A percentile compares a stretch with the other conserved stretches of the same genome.
Evolutionary conservation across 2,329 filamentous ascomycete genomes (phyloP).

Genomic region (Pseudogymnoascus sp.): DNA sequence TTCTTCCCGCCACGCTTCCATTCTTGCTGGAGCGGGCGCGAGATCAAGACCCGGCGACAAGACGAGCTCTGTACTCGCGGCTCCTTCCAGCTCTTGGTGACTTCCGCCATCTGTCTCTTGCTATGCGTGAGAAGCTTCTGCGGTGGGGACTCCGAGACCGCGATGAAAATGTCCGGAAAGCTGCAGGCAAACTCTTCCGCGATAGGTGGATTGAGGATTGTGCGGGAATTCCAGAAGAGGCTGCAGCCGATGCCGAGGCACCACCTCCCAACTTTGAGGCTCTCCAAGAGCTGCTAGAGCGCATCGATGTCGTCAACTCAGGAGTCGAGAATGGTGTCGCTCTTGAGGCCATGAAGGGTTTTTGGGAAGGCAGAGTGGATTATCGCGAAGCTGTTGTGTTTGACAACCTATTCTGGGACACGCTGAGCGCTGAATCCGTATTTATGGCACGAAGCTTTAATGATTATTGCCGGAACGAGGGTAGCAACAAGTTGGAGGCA

Average conservation of each 20-base stretch:
- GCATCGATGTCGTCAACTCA: constrained; percentile 87
- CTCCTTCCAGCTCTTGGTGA: constrained; percentile 84
- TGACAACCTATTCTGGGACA: constrained; percentile 71
- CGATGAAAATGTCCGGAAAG: constrained; percentile 89
- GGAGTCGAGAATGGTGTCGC: constrained; percentile 85
- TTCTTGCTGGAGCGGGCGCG: constrained; percentile 85
- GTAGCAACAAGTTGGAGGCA: constrained; percentile 64
- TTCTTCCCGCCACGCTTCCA: constrained; percentile 72
- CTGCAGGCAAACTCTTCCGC: constrained; percentile 79
- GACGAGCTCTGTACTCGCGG: constrained; percentile 78
- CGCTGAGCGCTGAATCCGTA: constrained; percentile 72
- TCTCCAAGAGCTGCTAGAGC: constrained; percentile 80
- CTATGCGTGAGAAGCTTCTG: constrained; percentile 90
- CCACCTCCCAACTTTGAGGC: constrained; percentile 69
- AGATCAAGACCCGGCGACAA: constrained; percentile 77
- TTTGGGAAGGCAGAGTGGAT: constrained; percentile 88
- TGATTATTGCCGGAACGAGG: constrained; percentile 74
- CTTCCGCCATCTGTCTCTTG: constrained; percentile 86
- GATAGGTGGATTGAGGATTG: constrained; percentile 99
- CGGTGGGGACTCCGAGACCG: constrained; percentile 91
- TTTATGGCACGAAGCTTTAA: constrained; percentile 93
- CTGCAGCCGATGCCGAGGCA: constrained; percentile 37
- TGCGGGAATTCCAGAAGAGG: constrained; percentile 56
- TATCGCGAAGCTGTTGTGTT: constrained; percentile 67
- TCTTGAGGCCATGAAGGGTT: constrained; percentile 87